Evolutionary conservation across 1,284 basidiomycete species (phyloP).

Genomic region (Tremellales sp.): DNA sequence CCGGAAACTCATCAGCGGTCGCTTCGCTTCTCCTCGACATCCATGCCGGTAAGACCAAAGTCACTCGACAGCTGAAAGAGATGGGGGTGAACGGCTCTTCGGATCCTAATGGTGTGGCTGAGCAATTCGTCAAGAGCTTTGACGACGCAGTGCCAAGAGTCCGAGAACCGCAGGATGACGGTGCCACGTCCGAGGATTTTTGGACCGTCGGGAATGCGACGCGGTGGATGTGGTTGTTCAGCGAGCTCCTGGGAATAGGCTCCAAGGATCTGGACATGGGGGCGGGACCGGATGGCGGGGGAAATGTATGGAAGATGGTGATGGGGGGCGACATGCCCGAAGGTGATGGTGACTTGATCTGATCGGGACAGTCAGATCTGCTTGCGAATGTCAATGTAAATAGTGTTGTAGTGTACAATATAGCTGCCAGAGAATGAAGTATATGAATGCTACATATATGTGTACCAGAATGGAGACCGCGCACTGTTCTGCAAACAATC

Average conservation of each 20-base stretch:
- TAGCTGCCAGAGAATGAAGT: too few relatives aligned
- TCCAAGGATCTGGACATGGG: constrained; percentile 17
- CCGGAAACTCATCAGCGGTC: constrained; percentile 67
- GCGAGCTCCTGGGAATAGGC: constrained; percentile 24
- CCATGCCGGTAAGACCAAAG: constrained; percentile 63
- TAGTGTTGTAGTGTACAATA: too few relatives aligned
- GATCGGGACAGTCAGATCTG: too few relatives aligned
- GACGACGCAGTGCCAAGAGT: constrained; percentile 16
- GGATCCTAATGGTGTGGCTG: constrained; percentile 35
- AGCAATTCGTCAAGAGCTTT: constrained; percentile 29
- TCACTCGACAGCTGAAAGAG: constrained; percentile 39
- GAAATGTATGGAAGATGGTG: constrained; percentile 45
- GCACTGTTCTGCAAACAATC: too few relatives aligned
- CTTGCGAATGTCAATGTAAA: too few relatives aligned
- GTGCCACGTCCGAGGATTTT: constrained; percentile 40
- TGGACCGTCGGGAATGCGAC: constrained; percentile 47
- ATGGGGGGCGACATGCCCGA: constrained; percentile 39
- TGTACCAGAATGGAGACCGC: too few relatives aligned
- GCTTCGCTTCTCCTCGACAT: constrained; percentile 69
- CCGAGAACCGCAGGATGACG: constrained; percentile 22
- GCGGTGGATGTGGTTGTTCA: constrained; percentile 39
- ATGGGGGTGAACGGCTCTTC: constrained; percentile 11
- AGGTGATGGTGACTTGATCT: constrained; percentile 31
- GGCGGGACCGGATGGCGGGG: constrained; percentile 23
- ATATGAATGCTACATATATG: too few relatives aligned